phyloP scores from a whole-genome alignment of 768 basidiomycete species.

The Podaxis sp. region DNA sequence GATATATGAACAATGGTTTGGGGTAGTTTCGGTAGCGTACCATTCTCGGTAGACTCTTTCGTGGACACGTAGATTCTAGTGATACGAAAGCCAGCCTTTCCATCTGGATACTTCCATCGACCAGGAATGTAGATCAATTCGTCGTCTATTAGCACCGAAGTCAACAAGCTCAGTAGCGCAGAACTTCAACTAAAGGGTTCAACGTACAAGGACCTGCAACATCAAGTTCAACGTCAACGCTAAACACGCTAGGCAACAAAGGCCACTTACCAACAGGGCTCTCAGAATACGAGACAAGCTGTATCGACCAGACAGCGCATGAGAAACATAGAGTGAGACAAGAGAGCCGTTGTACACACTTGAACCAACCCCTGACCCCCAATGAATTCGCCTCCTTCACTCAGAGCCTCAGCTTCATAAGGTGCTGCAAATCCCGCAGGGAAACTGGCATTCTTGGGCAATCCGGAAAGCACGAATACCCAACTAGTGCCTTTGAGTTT shows the following conservation, averaged over 20 bases:
- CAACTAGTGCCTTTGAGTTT: conserved; percentile 29
- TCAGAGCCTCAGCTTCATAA: conserved; percentile 26
- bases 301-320: background rate
- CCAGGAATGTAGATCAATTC: conserved; percentile 35
- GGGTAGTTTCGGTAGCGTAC: conserved; percentile 16
- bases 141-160: conserved; percentile 24
- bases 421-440: conserved; percentile 31
- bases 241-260: background rate
- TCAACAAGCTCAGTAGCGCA: background rate
- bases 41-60: conserved; percentile 29
- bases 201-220: conserved; percentile 3
- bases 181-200: background rate
- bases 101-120: conserved; percentile 31
- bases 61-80: conserved; percentile 36
- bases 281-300: conserved; percentile 31
- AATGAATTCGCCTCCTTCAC: conserved; percentile 28
- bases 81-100: conserved; percentile 26
- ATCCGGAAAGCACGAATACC: conserved; percentile 25
- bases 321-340: background rate
- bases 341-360: conserved; percentile 17
- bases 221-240: background rate
- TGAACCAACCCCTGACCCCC: conserved; percentile 28
- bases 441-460: conserved; percentile 24
- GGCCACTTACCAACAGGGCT: conserved; percentile 30
- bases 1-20: background rate